Evolutionary conservation across 441 rosid genomes (phyloP), one percentile per base, ranked within the genome.

Genomic region (Gossypium schwendimanii): DNA sequence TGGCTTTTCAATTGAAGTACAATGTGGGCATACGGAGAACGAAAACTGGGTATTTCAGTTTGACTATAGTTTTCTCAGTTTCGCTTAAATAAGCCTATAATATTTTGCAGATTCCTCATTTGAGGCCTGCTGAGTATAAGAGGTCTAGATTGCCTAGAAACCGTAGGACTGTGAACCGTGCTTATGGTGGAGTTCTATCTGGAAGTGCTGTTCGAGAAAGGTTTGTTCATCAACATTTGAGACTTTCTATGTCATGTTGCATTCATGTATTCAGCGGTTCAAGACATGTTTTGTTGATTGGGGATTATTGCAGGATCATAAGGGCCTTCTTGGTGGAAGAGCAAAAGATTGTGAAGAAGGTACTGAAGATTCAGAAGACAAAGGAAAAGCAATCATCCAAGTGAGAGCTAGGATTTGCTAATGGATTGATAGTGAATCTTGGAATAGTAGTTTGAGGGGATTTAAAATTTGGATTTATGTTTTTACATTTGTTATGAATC

Each of bases 321-420:
- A 80, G 88, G 0, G 91, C 91, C 12, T 87, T 85, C 72, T 76
- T 85, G 81, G 89, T 87, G 59, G 89, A 87, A 78, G 63, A 59
- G 63, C 44, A 60, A 11, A 57, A 14, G 44, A 41, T 57, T n/a
- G 44, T 45, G 58, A n/a, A 87, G 71, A 87, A 87, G 82, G 89
- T 87, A 18, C 77, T 87, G 81, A 87, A 87, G 87, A 84, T 87
- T 66, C 91, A 87, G 47, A 87, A 85, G 84, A 63, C 88, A 15
- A 87, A 87, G 77, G 91, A 85, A 72, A 87, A 84, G 82, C 84
- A 31, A n/a, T 75, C 61, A 50, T 36, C 76, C 67, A 55, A 44
- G 44, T 39, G 44, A 39, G 44, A 69, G 77, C 74, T 73, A 73
- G 70, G 65, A 57, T 66, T 80, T 78, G 71, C 68, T 55, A 44